A percentile compares a stretch with the other conserved stretches of the same genome.
These are phyloP conservation scores for Pleodorina starrii DNA, from an alignment of 139 green algal genomes.

Conservation along the genomic window DNA sequence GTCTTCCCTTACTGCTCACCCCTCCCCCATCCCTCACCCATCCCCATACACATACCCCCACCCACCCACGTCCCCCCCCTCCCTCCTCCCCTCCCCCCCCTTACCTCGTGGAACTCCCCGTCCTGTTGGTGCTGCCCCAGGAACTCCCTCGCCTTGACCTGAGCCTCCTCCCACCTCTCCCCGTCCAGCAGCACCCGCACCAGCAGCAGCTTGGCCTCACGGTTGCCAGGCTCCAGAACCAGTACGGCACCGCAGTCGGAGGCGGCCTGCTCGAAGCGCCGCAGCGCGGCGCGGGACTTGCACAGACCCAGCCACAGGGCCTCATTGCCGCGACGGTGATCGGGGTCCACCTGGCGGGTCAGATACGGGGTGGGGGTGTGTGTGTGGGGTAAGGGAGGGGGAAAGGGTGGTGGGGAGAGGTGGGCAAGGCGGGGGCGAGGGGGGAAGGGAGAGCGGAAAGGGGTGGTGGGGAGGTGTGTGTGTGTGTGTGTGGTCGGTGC, in stretches of 20 bases:
- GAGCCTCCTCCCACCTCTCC: slow-evolving; percentile 64
- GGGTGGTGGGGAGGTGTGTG: too few species aligned
- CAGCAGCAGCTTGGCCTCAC: slow-evolving; percentile 54
- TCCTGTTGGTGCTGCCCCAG: slow-evolving; percentile 53
- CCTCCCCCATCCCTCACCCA: neutral
- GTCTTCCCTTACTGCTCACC: neutral
- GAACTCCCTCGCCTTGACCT: slow-evolving; percentile 61
- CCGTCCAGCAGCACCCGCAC: slow-evolving; percentile 54
- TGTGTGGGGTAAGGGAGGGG: neutral
- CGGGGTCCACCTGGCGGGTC: slow-evolving; percentile 51
- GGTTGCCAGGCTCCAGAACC: slow-evolving; percentile 27
- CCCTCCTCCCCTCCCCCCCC: neutral
- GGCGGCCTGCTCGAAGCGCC: neutral
- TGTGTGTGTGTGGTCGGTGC: too few species aligned
- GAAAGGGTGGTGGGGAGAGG: neutral
- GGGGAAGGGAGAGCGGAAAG: neutral
- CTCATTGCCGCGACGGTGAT: slow-evolving; percentile 55
- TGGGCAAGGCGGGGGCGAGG: neutral
- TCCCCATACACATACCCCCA: neutral
- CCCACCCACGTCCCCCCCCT: neutral
- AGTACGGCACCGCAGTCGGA: slow-evolving; percentile 49
- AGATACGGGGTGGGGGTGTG: neutral
- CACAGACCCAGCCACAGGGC: slow-evolving; percentile 64
- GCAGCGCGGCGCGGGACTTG: slow-evolving; percentile 35
- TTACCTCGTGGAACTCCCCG: slow-evolving; percentile 58